phyloP scores from a whole-genome alignment of 306 rosid genomes.

The Dryas alaskensis region DNA sequence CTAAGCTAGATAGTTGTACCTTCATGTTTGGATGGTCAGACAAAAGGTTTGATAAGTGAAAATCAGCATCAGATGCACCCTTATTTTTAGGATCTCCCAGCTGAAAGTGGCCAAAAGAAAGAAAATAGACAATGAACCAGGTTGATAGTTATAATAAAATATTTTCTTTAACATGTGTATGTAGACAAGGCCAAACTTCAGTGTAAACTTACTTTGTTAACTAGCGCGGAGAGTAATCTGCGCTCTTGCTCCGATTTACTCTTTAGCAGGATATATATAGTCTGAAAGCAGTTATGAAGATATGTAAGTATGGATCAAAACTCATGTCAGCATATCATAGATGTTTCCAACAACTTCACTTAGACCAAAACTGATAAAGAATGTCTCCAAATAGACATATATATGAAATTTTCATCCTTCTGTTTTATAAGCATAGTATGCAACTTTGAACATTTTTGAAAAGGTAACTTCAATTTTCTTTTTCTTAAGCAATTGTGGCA shows the following conservation, averaged over 20 bases:
- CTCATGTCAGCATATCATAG: background rate
- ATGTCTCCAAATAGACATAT: background rate
- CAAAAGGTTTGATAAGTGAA: conserved; percentile 80
- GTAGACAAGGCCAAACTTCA: conserved; percentile 14
- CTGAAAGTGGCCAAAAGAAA: conserved; percentile 40
- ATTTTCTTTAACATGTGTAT: background rate
- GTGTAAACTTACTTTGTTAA: conserved; percentile 73
- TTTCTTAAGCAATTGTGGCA: background rate
- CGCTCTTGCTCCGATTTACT: conserved; percentile 98
- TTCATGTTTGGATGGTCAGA: conserved; percentile 96
- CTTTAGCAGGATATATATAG: conserved; percentile 66
- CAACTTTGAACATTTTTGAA: background rate
- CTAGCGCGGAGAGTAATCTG: conserved; percentile 75
- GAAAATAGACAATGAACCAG: background rate
- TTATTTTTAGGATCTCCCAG: conserved; percentile 94
- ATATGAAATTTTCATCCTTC: background rate
- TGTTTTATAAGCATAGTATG: background rate
- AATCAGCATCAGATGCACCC: conserved; percentile 94
- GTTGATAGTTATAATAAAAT: background rate
- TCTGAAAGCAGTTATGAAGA: conserved; percentile 41
- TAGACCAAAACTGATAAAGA: background rate
- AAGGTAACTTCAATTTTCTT: background rate
- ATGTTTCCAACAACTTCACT: background rate
- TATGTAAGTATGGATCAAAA: background rate
- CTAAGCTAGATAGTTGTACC: conserved; percentile 39